Evolutionary conservation across 345 rosid genomes (phyloP), one percentile per base, ranked within the genome.

Genomic region (Ceriops tagal): DNA sequence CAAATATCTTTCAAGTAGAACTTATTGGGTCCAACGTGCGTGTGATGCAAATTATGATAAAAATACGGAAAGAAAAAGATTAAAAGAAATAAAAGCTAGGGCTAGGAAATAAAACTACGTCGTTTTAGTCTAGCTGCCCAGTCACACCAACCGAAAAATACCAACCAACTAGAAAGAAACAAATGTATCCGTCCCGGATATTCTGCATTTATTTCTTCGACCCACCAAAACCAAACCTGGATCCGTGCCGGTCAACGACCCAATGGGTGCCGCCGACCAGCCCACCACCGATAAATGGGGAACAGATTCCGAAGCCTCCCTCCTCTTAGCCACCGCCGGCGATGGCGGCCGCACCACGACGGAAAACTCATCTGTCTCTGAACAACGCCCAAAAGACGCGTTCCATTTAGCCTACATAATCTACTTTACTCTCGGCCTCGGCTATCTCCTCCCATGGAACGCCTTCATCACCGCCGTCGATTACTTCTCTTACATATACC

Each of bases 391-490:
- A 0, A 46, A 80, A 6, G 99, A 95, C 82, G 58, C 82, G 0
- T 92, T 81, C 82, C 86, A 92, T 63, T 77, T 95, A 2, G 96
- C 92, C 26, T 95, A 95, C 85, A 81, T 86, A 55, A 89, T 90
- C 83, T 82, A 92, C 93, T 95, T 95, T 78, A 82, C 91, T 0
- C 79, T 95, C 28, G 97, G 99, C 28, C 68, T 86, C 8, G 97
- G 99, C 53, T 90, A 73, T 53, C 93, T 95, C 66, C 93, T 95
- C 79, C 99, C 99, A 26, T 92, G 99, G 99, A 95, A 95, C 87
- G 76, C 96, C 53, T 95, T 88, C 92, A 92, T 95, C 83, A 95
- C 99, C 43, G 97, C 96, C 82, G 96, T 95, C 77, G 99, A 95
- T 73, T 95, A 92, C 91, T 95, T 95, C 87, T 77, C 92, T 71